A percentile compares a stretch with the other conserved stretches of the same genome.
phyloP scores from a whole-genome alignment of 2,329 filamentous ascomycete species.

The Verticillium tricorpus region DNA sequence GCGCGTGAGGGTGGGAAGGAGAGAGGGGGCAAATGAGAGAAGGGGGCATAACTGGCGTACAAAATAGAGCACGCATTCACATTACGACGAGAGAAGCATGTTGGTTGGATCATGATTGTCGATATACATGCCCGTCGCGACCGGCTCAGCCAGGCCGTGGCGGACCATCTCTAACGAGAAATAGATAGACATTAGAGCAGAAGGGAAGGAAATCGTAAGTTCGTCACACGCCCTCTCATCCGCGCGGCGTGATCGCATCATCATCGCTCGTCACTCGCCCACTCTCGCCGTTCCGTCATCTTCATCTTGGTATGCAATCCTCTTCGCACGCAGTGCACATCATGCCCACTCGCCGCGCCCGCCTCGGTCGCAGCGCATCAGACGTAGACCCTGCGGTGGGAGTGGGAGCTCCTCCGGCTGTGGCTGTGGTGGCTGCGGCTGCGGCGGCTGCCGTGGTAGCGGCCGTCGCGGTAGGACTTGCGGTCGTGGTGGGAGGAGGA shows the following conservation, averaged over 20 bases:
- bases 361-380: not conserved
- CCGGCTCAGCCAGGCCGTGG: not conserved
- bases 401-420: slow-evolving; percentile 21
- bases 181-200: not conserved
- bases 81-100: not conserved
- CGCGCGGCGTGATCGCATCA: not conserved
- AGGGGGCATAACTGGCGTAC: too few relatives aligned
- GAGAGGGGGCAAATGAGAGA: too few relatives aligned
- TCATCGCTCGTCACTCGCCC: not conserved
- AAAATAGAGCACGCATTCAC: too few relatives aligned
- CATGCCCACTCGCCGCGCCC: not conserved
- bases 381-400: slow-evolving; percentile 6
- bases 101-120: not conserved
- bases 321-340: not conserved
- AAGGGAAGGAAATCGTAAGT: not conserved
- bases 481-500: slow-evolving; percentile 36
- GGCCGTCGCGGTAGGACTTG: slow-evolving; percentile 36
- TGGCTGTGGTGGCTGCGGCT: slow-evolving; percentile 30
- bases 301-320: not conserved
- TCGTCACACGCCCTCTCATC: not conserved
- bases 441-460: slow-evolving; percentile 14
- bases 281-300: not conserved
- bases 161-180: not conserved
- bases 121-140: not conserved
- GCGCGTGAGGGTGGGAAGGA: slow-evolving; percentile 17